Evolutionary conservation across 179 eudicot species (phyloP), one percentile per base, ranked within the genome.

Genomic region (Amaranthus tricolor): DNA sequence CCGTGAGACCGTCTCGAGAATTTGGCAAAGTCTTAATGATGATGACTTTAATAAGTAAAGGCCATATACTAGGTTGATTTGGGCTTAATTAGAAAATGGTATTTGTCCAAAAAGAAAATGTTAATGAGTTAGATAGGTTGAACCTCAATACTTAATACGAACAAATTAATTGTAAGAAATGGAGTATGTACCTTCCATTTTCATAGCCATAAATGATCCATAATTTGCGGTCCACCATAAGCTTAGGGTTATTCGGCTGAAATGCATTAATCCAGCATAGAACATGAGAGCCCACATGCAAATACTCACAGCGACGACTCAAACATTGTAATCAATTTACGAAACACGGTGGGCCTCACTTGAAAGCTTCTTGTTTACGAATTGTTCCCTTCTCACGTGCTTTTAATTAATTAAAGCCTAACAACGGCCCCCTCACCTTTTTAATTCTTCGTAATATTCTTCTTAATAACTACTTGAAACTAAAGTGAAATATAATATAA

Each of bases 251-350:
- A 16, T 44, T 66, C 72, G 72, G 71, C 78, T 64, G 67, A 11
- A 12, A 44, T 15, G 10, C 57, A 66, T 15, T 31, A 62, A 62
- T 57, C 54, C 74, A 72, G 17, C 69, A 64, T 8, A 24, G 12
- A 43, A 51, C 53, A 62, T 16, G 65, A 5, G 80, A 71, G 80
- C 80, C 80, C 80, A 77, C 80, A 71, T 64, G 65, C 55, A 62
- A 6, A 43, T 19, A 12, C 4, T 5, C 5, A 54, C 15, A 77
- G 64, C 60, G 49, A 78, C 68, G 49, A 66, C 55, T 72, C 77
- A 10, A 66, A 50, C 61, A 17, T 49, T 72, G 76, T 72, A 78
- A 49, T 78, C 52, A 65, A 65, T 64, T 6, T 16, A 51, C 6
- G 65, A 55, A 24, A 71, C 75, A 71, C 62, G 24, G 66, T 57